phyloP scores from a whole-genome alignment of 2,329 filamentous ascomycete species.

The Hypocrella siamensis region DNA sequence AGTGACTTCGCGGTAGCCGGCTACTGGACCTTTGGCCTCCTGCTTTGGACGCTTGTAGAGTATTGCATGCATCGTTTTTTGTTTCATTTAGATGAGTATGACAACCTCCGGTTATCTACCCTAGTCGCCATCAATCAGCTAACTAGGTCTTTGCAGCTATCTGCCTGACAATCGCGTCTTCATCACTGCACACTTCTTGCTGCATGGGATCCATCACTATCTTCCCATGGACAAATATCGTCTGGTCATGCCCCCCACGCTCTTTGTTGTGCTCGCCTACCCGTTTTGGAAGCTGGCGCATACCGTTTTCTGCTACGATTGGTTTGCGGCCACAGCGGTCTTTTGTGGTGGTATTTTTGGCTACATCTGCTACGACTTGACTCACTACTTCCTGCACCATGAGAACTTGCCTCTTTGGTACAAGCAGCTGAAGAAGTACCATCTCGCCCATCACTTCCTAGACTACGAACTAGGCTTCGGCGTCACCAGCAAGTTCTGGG shows the following conservation, averaged over 20 bases:
- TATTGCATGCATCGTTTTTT: conserved; percentile 79
- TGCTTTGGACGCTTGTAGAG: conserved; percentile 79
- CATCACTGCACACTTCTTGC: conserved; percentile 76
- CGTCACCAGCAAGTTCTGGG: conserved; percentile 94
- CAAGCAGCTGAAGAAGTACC: conserved; percentile 89
- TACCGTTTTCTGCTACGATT: conserved; percentile 65
- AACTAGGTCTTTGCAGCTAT: conserved; percentile 37
- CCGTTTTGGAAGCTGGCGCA: conserved; percentile 93
- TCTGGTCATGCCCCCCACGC: conserved; percentile 87
- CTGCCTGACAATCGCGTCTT: conserved; percentile 85
- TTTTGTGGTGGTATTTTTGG: conserved; percentile 89
- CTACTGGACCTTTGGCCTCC: conserved; percentile 58
- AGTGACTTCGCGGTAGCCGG: conserved; percentile 28
- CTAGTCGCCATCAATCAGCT: background rate
- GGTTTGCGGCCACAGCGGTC: conserved; percentile 62
- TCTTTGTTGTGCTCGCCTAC: conserved; percentile 68
- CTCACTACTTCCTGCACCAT: conserved; percentile 97
- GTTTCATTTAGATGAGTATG: conserved; percentile 87
- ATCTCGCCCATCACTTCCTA: conserved; percentile 92
- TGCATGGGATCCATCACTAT: conserved; percentile 96
- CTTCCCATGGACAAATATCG: conserved; percentile 98
- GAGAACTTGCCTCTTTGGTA: conserved; percentile 82
- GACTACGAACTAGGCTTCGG: conserved; percentile 97
- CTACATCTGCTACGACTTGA: conserved; percentile 92
- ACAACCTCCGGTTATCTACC: conserved; percentile 6